phyloP scores from a whole-genome alignment of 2,329 filamentous ascomycete species.

The Eutypella sp. region DNA sequence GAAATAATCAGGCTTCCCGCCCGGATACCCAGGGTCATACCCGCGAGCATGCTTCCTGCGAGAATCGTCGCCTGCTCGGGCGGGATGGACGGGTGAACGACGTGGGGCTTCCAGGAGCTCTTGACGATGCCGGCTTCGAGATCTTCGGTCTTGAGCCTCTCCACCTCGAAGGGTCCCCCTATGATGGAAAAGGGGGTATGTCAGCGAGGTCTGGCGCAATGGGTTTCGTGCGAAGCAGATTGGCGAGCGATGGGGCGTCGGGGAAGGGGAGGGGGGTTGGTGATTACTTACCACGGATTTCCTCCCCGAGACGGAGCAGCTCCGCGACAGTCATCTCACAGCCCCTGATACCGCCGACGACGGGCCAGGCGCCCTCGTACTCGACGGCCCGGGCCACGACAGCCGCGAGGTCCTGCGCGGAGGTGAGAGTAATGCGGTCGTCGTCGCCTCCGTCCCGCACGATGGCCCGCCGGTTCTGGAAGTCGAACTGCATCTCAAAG shows the following conservation, averaged over 20 bases:
- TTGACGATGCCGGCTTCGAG: conserved; percentile 38
- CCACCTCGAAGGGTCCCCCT: conserved; percentile 34
- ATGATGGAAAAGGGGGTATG: too few species aligned
- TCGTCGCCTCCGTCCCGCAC: conserved; percentile 37
- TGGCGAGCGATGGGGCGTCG: too few species aligned
- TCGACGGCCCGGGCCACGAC: conserved; percentile 36
- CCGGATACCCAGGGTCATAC: conserved; percentile 35
- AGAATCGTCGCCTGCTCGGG: conserved; percentile 28
- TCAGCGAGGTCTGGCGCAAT: too few species aligned
- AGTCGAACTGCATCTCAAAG: conserved; percentile 34
- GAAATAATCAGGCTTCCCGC: conserved; percentile 39
- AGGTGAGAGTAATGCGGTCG: conserved; percentile 38
- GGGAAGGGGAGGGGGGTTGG: too few species aligned
- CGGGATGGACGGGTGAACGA: conserved; percentile 25
- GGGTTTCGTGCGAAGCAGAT: too few species aligned
- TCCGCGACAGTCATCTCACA: conserved; percentile 29
- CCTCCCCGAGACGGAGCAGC: conserved; percentile 35
- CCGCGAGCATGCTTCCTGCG: conserved; percentile 33
- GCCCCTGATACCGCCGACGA: conserved; percentile 35
- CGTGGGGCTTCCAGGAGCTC: conserved; percentile 35
- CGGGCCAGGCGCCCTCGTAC: conserved; percentile 39
- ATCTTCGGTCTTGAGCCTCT: conserved; percentile 42
- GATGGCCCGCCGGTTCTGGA: conserved; percentile 37
- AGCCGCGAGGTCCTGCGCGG: conserved; percentile 36
- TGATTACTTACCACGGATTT: conserved; percentile 33